A percentile compares a stretch with the other conserved stretches of the same genome.
These are phyloP conservation scores for Polychaeton citri DNA, from an alignment of 2,329 filamentous ascomycete species.

Conservation along the genomic window DNA sequence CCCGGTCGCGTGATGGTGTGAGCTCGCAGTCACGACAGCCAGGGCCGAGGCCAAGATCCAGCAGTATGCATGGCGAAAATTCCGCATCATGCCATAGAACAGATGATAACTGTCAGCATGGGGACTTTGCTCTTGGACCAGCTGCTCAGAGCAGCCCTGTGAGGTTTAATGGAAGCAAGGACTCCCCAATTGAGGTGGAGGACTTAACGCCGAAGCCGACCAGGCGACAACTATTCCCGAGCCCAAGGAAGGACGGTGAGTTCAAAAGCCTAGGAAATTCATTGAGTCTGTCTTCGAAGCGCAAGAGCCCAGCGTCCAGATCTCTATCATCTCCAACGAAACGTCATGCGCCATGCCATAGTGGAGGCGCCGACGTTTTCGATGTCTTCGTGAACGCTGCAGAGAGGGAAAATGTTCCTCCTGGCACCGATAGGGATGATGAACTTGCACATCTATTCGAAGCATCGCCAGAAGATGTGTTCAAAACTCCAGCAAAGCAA, in stretches of 20 bases:
- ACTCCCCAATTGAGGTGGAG: constrained; percentile 36
- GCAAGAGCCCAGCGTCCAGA: constrained; percentile 6
- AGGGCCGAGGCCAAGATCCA: constrained; percentile 31
- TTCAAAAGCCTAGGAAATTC: constrained; percentile 47
- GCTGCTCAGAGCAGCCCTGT: constrained; percentile 51
- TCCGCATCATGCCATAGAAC: constrained; percentile 11
- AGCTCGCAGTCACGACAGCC: constrained; percentile 4
- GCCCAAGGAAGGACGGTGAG: constrained; percentile 53
- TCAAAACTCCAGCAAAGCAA: constrained; percentile 39
- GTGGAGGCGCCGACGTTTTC: constrained; percentile 11
- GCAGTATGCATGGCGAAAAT: constrained; percentile 32
- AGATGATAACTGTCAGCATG: constrained; percentile 10
- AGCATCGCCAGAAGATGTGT: constrained; percentile 41
- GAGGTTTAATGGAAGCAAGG: constrained; percentile 33
- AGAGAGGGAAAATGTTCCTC: constrained; percentile 46
- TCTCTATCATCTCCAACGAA: constrained; percentile 1
- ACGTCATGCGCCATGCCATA: constrained; percentile 6
- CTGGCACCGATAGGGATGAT: constrained; percentile 30
- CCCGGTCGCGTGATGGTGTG: not conserved
- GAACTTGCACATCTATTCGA: constrained; percentile 53
- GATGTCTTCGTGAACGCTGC: constrained; percentile 22
- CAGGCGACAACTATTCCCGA: constrained; percentile 62
- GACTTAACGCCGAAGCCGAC: constrained; percentile 48
- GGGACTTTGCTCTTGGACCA: constrained; percentile 30
- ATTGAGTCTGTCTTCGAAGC: constrained; percentile 7